These are phyloP conservation scores for Solanum rostratum DNA, from an alignment of 257 asterid genomes.

Conservation along the genomic window DNA sequence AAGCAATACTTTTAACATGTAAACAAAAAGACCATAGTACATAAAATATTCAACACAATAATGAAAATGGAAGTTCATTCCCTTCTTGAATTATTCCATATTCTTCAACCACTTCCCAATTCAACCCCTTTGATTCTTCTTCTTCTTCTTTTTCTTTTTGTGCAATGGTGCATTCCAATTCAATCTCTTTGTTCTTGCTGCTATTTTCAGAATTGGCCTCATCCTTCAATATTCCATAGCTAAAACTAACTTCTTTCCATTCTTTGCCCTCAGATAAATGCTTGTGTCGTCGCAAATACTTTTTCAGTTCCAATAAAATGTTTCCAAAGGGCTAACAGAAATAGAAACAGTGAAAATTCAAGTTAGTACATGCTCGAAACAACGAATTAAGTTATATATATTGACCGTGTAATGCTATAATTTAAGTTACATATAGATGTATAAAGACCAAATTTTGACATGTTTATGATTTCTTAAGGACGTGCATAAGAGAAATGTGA, in stretches of 20 bases:
- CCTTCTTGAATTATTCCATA: not conserved
- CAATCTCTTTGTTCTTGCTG: conserved; percentile 2
- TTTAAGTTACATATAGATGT: too few species aligned
- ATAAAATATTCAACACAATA: not conserved
- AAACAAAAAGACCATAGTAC: not conserved
- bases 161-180: not conserved
- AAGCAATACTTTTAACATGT: not conserved
- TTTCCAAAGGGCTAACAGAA: conserved; percentile 44
- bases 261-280: conserved; percentile 29
- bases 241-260: conserved; percentile 37
- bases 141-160: not conserved
- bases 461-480: too few species aligned
- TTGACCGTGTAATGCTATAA: not conserved
- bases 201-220: conserved; percentile 6
- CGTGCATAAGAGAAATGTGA: too few species aligned
- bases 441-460: too few species aligned
- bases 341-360: not conserved
- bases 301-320: conserved; percentile 51
- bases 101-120: not conserved
- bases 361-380: not conserved
- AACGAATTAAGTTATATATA: not conserved
- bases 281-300: conserved; percentile 45
- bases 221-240: conserved; percentile 47
- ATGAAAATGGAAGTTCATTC: not conserved
- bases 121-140: conserved; percentile 2